These are phyloP conservation scores for Cotoneaster glaucophyllus DNA, from an alignment of 306 rosid species.

Conservation along the genomic window DNA sequence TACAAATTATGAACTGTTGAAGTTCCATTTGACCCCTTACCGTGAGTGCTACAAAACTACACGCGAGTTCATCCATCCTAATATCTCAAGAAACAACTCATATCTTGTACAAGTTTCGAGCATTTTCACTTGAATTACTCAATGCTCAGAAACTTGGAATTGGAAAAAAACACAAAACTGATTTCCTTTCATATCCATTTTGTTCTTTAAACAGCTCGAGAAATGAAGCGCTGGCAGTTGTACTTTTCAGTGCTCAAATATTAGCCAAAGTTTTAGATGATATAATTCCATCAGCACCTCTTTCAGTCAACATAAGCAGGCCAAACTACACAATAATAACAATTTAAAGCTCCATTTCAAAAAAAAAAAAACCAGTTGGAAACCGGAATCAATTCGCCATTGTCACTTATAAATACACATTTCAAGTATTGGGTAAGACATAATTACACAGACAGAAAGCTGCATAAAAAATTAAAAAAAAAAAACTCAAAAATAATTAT, in stretches of 20 bases:
- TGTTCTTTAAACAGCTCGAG: neutral
- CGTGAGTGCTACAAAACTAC: neutral
- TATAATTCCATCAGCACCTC: neutral
- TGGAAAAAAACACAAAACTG: neutral
- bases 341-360: neutral
- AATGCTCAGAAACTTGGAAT: neutral
- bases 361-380: neutral
- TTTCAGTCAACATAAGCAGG: slow-evolving; percentile 6
- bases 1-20: neutral
- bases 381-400: neutral
- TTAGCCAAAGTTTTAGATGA: neutral
- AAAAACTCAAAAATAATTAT: neutral
- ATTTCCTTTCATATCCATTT: neutral
- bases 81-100: neutral
- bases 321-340: neutral
- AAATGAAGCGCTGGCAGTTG: neutral
- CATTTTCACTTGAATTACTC: neutral
- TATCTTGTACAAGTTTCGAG: neutral
- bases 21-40: neutral
- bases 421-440: neutral
- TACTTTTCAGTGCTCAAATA: neutral
- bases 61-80: neutral
- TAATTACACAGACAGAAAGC: neutral
- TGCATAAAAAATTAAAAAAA: neutral
- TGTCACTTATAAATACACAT: neutral